phyloP scores from a whole-genome alignment of 495 filamentous ascomycete species.

The Penicillium steckii region DNA sequence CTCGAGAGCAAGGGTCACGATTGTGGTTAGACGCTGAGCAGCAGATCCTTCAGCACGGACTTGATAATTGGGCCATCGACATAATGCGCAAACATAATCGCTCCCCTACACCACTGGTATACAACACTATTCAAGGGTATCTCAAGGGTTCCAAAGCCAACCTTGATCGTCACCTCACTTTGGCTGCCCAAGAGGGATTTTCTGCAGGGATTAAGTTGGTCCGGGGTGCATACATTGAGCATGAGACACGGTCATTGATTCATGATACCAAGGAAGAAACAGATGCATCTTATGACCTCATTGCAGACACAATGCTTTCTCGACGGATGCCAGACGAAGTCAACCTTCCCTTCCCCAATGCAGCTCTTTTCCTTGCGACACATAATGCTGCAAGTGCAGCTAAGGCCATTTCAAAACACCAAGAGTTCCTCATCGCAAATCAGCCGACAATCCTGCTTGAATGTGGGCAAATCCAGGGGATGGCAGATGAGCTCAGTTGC shows the following conservation, averaged over 20 bases:
- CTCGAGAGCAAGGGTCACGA: conserved; percentile 29
- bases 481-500: conserved; percentile 39
- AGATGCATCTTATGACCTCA: conserved; percentile 38
- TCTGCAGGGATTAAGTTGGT: conserved; percentile 39
- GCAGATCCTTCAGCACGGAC: conserved; percentile 33
- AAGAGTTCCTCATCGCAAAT: conserved; percentile 14
- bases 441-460: conserved; percentile 29
- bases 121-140: conserved; percentile 44
- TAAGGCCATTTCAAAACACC: conserved; percentile 31
- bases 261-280: conserved; percentile 42
- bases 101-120: conserved; percentile 23
- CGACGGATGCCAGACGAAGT: conserved; percentile 13
- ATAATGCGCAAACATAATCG: conserved; percentile 40
- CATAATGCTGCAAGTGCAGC: conserved; percentile 34
- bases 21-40: conserved; percentile 42
- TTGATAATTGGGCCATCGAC: conserved; percentile 38
- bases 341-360: conserved; percentile 27
- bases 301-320: conserved; percentile 32
- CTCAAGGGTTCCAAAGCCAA: conserved; percentile 36
- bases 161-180: conserved; percentile 28
- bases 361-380: conserved; percentile 41
- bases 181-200: conserved; percentile 32
- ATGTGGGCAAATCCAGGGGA: conserved; percentile 63
- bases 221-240: conserved; percentile 41
- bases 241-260: conserved; percentile 38